Evolutionary conservation across 2,329 filamentous ascomycete species (phyloP).

Genomic region (Nemania sp.): DNA sequence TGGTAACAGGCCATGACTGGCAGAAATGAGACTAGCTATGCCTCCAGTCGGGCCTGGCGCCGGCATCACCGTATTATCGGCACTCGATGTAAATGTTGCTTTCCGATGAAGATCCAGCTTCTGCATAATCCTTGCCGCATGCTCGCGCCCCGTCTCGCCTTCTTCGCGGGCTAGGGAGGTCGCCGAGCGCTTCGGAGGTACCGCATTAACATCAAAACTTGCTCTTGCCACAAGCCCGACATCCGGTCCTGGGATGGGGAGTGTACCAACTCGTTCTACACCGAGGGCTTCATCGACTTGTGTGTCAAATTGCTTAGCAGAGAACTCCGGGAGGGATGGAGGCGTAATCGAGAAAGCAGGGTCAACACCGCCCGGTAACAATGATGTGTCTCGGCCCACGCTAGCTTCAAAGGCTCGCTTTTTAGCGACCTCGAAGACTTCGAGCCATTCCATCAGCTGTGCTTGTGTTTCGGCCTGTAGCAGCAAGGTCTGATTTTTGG

Average conservation of each 20-base stretch:
- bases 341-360: conserved; percentile 94
- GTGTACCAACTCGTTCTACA: conserved; percentile 72
- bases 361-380: conserved; percentile 65
- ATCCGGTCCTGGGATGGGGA: conserved; percentile 74
- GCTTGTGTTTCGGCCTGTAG: conserved; percentile 92
- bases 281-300: conserved; percentile 58
- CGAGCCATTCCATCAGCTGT: conserved; percentile 94
- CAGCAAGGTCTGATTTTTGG: conserved; percentile 89
- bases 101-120: conserved; percentile 92
- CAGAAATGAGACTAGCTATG: conserved; percentile 86
- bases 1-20: conserved; percentile 82
- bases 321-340: conserved; percentile 89
- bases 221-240: conserved; percentile 65
- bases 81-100: conserved; percentile 67
- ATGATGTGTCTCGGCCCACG: conserved; percentile 63
- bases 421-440: conserved; percentile 93
- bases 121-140: conserved; percentile 89
- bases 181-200: conserved; percentile 65
- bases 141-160: conserved; percentile 80
- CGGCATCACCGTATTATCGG: conserved; percentile 55
- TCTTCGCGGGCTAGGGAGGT: conserved; percentile 72
- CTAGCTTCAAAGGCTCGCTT: conserved; percentile 86
- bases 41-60: conserved; percentile 66
- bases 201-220: conserved; percentile 75
- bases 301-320: conserved; percentile 79